phyloP scores from a whole-genome alignment of 192 early-diverging fungal species.

The Backusella australiensis region DNA sequence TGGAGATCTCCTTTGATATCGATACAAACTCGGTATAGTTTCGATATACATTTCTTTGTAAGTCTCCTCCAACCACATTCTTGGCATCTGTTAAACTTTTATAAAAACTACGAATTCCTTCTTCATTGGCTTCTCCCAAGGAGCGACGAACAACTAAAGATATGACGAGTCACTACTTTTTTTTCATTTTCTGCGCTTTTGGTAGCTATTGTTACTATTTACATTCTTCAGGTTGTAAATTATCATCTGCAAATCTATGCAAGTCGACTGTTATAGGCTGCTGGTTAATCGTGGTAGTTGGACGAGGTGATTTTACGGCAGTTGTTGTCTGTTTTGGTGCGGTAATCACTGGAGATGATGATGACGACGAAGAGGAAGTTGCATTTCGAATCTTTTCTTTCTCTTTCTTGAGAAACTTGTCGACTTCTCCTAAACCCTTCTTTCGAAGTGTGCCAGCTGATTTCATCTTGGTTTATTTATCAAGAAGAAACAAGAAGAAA shows the following conservation, averaged over 20 bases:
- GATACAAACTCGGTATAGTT: conserved; percentile 86
- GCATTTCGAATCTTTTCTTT: conserved; percentile 6
- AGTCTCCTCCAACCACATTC: conserved; percentile 62
- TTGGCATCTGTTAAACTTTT: conserved; percentile 60
- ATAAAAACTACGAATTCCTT: conserved; percentile 54
- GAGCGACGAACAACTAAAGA: conserved; percentile 50
- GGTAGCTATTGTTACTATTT: background rate
- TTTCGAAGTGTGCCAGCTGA: conserved; percentile 10
- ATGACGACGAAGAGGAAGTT: background rate
- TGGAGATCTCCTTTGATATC: conserved; percentile 83
- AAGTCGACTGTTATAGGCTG: conserved; percentile 23
- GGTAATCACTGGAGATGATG: conserved; percentile 4
- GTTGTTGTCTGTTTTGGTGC: background rate
- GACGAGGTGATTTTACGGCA: background rate
- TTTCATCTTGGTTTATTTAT: conserved; percentile 1
- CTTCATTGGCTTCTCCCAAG: conserved; percentile 54
- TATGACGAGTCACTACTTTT: background rate
- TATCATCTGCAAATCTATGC: conserved; percentile 29
- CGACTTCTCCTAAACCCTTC: conserved; percentile 9
- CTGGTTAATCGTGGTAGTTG: background rate
- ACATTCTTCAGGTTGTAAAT: conserved; percentile 32
- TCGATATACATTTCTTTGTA: conserved; percentile 80
- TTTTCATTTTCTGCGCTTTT: background rate
- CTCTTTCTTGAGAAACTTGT: conserved; percentile 15
- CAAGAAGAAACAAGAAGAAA: background rate